These are phyloP conservation scores for Mycena maculata DNA, from an alignment of 768 basidiomycete genomes.

Conservation along the genomic window DNA sequence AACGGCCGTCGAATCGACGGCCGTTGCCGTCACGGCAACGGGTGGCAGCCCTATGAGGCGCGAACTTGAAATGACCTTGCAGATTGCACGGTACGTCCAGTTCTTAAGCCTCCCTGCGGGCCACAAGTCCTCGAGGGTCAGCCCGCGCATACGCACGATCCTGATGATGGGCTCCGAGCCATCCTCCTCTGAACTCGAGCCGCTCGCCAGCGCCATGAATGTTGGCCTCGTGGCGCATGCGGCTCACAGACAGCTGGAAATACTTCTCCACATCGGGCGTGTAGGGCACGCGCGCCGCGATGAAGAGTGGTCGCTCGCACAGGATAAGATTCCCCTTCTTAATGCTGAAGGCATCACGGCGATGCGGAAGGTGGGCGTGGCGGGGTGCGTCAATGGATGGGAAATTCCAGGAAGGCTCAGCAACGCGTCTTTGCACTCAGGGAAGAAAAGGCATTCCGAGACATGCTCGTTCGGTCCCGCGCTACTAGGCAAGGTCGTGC, in stretches of 20 bases:
- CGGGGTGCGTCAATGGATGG: slow-evolving; percentile 27
- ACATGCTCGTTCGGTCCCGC: background rate
- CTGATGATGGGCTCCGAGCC: slow-evolving; percentile 46
- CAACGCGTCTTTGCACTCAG: slow-evolving; percentile 2
- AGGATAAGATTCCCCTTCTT: slow-evolving; percentile 46
- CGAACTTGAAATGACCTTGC: slow-evolving; percentile 38
- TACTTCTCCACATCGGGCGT: slow-evolving; percentile 37
- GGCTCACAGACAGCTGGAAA: slow-evolving; percentile 19
- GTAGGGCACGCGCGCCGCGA: slow-evolving; percentile 27
- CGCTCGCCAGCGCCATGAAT: slow-evolving; percentile 41
- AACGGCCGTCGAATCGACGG: too few species aligned
- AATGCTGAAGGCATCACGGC: slow-evolving; percentile 43
- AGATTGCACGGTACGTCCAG: slow-evolving; percentile 24
- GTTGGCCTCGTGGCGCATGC: slow-evolving; percentile 38
- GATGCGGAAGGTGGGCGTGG: slow-evolving; percentile 27
- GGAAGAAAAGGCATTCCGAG: slow-evolving; percentile 11
- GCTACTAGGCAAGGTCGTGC: background rate
- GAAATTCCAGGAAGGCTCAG: slow-evolving; percentile 26
- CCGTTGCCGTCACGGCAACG: too few species aligned
- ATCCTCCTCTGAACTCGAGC: slow-evolving; percentile 42
- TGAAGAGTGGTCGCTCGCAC: slow-evolving; percentile 50
- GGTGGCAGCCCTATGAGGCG: too few species aligned
- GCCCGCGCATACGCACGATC: slow-evolving; percentile 42
- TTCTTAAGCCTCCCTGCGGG: background rate
- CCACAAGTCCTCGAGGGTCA: slow-evolving; percentile 17